A percentile compares a stretch with the other conserved stretches of the same genome.
Evolutionary conservation across 2,329 filamentous ascomycete species (phyloP).

Genomic region (Phaeosphaeriaceae sp.): DNA sequence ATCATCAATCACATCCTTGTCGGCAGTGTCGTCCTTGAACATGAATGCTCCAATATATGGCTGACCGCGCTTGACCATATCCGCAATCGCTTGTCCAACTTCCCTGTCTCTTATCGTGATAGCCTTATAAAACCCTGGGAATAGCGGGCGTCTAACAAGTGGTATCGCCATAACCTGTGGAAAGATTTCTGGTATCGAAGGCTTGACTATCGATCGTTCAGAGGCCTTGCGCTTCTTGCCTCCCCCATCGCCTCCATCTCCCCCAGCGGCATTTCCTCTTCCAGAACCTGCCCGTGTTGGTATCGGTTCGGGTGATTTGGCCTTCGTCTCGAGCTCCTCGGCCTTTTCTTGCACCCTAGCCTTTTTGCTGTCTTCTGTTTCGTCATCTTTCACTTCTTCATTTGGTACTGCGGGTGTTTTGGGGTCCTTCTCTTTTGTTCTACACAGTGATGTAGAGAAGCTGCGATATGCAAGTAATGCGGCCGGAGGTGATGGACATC

Average conservation of each 20-base stretch:
- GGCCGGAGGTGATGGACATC: conserved; percentile 37
- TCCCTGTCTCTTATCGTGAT: conserved; percentile 95
- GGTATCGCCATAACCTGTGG: conserved; percentile 97
- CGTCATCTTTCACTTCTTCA: conserved; percentile 48
- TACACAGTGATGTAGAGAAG: conserved; percentile 52
- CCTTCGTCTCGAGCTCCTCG: conserved; percentile 51
- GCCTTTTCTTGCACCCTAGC: conserved; percentile 52
- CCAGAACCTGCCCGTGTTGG: conserved; percentile 61
- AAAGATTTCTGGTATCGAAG: conserved; percentile 90
- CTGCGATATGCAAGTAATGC: conserved; percentile 42
- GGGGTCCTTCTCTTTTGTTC: conserved; percentile 63
- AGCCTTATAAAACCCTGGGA: conserved; percentile 98
- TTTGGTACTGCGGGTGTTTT: conserved; percentile 55
- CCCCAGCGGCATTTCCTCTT: conserved; percentile 65
- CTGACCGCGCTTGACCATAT: conserved; percentile 96
- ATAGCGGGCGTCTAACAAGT: conserved; percentile 89
- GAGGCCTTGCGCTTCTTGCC: conserved; percentile 74
- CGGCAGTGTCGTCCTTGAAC: conserved; percentile 93
- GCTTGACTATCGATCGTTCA: conserved; percentile 84
- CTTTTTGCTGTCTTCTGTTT: conserved; percentile 51
- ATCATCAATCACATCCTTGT: conserved; percentile 91
- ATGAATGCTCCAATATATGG: conserved; percentile 97
- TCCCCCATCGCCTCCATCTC: conserved; percentile 61
- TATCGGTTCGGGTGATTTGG: conserved; percentile 58
- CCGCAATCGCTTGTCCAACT: conserved; percentile 88